These are phyloP conservation scores for Curvularia verruculosa DNA, from an alignment of 2,329 filamentous ascomycete species.

Conservation along the genomic window DNA sequence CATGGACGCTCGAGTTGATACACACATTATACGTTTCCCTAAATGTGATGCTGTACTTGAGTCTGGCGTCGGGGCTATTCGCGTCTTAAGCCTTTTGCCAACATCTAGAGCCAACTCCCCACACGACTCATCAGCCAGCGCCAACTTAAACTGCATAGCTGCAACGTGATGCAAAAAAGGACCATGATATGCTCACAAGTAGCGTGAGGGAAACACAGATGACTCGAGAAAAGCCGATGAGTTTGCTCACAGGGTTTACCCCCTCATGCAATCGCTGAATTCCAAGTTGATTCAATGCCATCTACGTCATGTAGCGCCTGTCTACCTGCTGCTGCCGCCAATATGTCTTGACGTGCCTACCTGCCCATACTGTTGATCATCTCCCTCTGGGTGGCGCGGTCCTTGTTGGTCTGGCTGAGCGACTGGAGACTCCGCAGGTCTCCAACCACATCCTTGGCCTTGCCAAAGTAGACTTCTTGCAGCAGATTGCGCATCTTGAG, in stretches of 20 bases:
- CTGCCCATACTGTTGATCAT: slow-evolving; percentile 69
- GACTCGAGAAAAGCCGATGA: background rate
- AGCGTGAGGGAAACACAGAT: background rate
- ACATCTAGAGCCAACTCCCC: background rate
- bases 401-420: slow-evolving; percentile 82
- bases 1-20: background rate
- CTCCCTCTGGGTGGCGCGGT: slow-evolving; percentile 84
- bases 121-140: background rate
- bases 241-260: background rate
- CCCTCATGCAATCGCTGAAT: background rate
- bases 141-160: background rate
- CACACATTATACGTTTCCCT: background rate
- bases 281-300: slow-evolving; percentile 5
- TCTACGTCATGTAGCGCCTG: slow-evolving; percentile 7
- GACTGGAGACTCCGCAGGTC: slow-evolving; percentile 87
- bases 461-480: slow-evolving; percentile 99
- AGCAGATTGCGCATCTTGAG: slow-evolving; percentile 98
- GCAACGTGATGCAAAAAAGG: background rate
- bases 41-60: background rate
- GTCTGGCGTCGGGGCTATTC: background rate
- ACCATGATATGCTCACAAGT: background rate
- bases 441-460: slow-evolving; percentile 97
- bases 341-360: slow-evolving; percentile 19
- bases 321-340: background rate
- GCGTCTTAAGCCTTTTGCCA: background rate